Percentiles rank a stretch among this genome's conserved stretches.
These are phyloP conservation scores for Fraxinus pennsylvanica DNA, from an alignment of 257 asterid genomes.

Conservation along the genomic window DNA sequence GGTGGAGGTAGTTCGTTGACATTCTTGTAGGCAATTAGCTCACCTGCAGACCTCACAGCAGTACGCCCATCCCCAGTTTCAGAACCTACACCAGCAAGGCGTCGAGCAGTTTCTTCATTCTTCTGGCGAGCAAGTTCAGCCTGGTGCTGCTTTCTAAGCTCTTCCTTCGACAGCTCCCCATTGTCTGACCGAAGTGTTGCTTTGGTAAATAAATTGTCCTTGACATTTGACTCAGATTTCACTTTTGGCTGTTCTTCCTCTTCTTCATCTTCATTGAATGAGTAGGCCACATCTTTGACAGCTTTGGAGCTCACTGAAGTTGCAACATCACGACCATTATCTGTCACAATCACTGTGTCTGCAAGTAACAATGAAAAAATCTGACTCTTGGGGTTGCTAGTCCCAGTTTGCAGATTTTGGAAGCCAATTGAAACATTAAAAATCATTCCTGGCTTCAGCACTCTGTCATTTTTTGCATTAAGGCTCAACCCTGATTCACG, in stretches of 20 bases:
- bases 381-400: conserved; percentile 51
- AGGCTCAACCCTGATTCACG: conserved; percentile 67
- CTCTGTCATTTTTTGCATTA: conserved; percentile 56
- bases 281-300: conserved; percentile 51
- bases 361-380: conserved; percentile 64
- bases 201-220: conserved; percentile 47
- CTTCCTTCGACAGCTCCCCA: conserved; percentile 69
- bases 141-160: conserved; percentile 76
- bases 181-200: conserved; percentile 74
- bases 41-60: conserved; percentile 42
- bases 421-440: conserved; percentile 75
- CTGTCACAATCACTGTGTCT: conserved; percentile 60
- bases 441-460: conserved; percentile 69
- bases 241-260: conserved; percentile 45
- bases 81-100: conserved; percentile 64
- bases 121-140: conserved; percentile 78
- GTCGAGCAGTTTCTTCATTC: conserved; percentile 70
- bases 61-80: conserved; percentile 40
- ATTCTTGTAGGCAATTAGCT: conserved; percentile 57
- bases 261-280: conserved; percentile 57
- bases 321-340: conserved; percentile 44
- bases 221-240: conserved; percentile 30
- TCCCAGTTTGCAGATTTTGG: conserved; percentile 55
- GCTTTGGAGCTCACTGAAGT: conserved; percentile 52
- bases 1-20: conserved; percentile 67